These are phyloP conservation scores for Lasiodiplodia gonubiensis DNA, from an alignment of 2,329 filamentous ascomycete genomes.

Conservation along the genomic window DNA sequence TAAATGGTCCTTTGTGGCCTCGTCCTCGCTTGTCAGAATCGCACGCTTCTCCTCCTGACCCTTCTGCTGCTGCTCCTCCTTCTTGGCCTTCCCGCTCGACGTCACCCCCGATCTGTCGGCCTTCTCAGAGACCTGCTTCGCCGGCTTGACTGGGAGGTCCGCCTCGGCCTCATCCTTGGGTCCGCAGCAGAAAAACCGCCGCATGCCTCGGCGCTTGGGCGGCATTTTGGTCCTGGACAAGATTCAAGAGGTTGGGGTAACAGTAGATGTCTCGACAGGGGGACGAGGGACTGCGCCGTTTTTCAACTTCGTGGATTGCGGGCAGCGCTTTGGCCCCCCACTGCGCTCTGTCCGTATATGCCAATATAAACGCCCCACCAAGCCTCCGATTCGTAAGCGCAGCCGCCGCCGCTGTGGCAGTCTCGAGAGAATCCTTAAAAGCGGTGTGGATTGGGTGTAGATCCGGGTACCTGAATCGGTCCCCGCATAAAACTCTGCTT, in stretches of 20 bases:
- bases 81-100: constrained; percentile 11
- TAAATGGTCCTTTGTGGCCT: constrained; percentile 22
- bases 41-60: constrained; percentile 1
- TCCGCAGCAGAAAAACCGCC: constrained; percentile 25
- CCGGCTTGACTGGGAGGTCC: constrained; percentile 16
- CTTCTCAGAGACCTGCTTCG: constrained; percentile 21
- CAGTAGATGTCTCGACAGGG: constrained; percentile 12
- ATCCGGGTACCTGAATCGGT: constrained; percentile 26
- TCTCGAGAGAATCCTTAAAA: constrained; percentile 20
- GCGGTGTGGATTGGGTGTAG: constrained; percentile 25
- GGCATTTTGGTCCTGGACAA: constrained; percentile 15
- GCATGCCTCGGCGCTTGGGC: constrained; percentile 23
- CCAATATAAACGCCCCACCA: constrained; percentile 25
- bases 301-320: constrained; percentile 24
- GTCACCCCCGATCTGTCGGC: constrained; percentile 16
- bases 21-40: constrained; percentile 17
- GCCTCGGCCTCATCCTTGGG: constrained; percentile 19
- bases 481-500: constrained; percentile 18
- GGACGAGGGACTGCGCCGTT: constrained; percentile 22
- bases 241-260: constrained; percentile 12
- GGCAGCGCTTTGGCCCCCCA: constrained; percentile 16
- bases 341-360: constrained; percentile 23
- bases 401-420: constrained; percentile 10
- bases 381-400: constrained; percentile 19
- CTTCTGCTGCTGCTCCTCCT: constrained; percentile 2